A percentile compares a stretch with the other conserved stretches of the same genome.
phyloP scores from a whole-genome alignment of 2,329 filamentous ascomycete species.

The Phialophora macrospora region DNA sequence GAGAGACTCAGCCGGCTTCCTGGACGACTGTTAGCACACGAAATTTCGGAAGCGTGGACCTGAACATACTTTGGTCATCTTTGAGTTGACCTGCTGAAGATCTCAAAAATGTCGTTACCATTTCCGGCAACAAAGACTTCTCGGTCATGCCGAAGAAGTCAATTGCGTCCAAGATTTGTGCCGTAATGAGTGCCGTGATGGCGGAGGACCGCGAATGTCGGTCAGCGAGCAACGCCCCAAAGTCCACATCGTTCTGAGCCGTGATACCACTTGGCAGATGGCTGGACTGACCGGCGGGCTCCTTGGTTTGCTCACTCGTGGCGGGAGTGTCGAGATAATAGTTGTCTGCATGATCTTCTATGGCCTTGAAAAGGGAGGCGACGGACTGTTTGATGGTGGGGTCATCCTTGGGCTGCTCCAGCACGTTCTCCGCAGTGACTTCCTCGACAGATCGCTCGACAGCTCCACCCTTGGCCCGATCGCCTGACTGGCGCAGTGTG shows the following conservation, averaged over 20 bases:
- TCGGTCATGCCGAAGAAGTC: constrained; percentile 15
- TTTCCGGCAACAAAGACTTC: constrained; percentile 13
- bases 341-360: constrained; percentile 10
- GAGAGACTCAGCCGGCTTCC: constrained; percentile 14
- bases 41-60: not conserved
- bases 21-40: not conserved
- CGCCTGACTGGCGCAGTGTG: not conserved
- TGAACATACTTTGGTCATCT: constrained; percentile 1
- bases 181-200: constrained; percentile 10
- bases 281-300: not conserved
- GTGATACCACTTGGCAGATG: constrained; percentile 1
- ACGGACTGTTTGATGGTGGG: constrained; percentile 4
- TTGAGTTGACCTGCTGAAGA: not conserved
- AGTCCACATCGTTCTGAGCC: not conserved
- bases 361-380: constrained; percentile 5
- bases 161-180: constrained; percentile 10
- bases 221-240: not conserved
- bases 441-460: constrained; percentile 8
- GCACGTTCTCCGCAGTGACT: constrained; percentile 7
- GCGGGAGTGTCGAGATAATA: not conserved
- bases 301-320: not conserved
- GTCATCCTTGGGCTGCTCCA: constrained; percentile 15
- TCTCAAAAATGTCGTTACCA: constrained; percentile 3
- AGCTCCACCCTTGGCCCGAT: not conserved
- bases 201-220: not conserved